Conservation (phyloP, 306 rosid genomes). For the Quercus gilva region DNA sequence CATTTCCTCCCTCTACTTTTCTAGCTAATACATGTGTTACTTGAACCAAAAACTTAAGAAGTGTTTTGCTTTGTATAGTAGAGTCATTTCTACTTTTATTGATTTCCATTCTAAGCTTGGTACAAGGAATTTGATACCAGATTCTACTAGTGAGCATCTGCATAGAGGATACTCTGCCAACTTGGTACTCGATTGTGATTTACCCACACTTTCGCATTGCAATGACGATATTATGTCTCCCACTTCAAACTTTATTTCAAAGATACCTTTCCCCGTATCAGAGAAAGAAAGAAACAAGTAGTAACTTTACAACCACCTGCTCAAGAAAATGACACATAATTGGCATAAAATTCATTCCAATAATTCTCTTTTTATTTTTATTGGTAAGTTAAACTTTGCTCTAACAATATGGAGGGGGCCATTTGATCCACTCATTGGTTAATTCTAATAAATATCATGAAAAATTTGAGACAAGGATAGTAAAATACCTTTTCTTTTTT, state of each 20-base stretch:
- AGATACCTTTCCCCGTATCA: slow-evolving; percentile 20
- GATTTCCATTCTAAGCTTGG: slow-evolving; percentile 23
- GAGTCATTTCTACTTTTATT: slow-evolving; percentile 20
- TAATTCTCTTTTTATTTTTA: slow-evolving; percentile 13
- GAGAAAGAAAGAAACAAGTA: slow-evolving; percentile 40
- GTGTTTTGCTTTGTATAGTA: background rate
- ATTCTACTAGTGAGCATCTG: slow-evolving; percentile 33
- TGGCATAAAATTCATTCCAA: slow-evolving; percentile 15
- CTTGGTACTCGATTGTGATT: slow-evolving; percentile 32
- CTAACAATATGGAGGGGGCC: no score
- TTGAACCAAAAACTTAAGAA: background rate
- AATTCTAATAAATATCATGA: background rate
- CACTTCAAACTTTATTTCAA: slow-evolving; percentile 33
- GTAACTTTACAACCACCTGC: slow-evolving; percentile 35
- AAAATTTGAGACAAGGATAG: no score
- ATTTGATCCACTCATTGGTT: background rate
- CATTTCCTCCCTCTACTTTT: slow-evolving; percentile 1
- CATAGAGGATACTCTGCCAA: slow-evolving; percentile 44
- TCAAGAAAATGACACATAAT: slow-evolving; percentile 36
- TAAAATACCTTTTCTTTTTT: no score
- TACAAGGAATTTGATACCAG: slow-evolving; percentile 49
- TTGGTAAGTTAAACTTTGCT: no score
- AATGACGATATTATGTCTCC: slow-evolving; percentile 28
- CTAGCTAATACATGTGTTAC: background rate
- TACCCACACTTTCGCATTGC: slow-evolving; percentile 27